A percentile compares a stretch with the other conserved stretches of the same genome.
phyloP scores from a whole-genome alignment of 2,329 filamentous ascomycete genomes.

The Shiraia bambusicola region DNA sequence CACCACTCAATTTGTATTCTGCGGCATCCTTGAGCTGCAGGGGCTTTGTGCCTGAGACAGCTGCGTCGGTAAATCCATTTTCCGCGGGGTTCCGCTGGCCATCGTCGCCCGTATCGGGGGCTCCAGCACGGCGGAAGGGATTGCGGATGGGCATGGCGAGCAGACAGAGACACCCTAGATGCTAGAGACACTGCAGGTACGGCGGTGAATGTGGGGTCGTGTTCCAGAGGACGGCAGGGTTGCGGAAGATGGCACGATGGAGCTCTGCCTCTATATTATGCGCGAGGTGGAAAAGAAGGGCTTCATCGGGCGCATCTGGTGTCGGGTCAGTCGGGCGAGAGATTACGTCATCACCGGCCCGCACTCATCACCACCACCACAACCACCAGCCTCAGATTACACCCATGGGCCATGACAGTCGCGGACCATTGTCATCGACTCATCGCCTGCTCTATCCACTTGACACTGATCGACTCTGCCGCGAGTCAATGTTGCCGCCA shows the following conservation, averaged over 20 bases:
- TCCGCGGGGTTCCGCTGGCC: constrained; percentile 35
- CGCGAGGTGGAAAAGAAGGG: constrained; percentile 9
- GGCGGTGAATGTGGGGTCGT: constrained; percentile 14
- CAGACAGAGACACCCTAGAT: constrained; percentile 7
- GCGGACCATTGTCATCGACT: too few species aligned
- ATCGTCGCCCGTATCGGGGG: constrained; percentile 36
- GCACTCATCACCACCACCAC: too few species aligned
- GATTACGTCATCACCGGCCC: constrained; percentile 11
- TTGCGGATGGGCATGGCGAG: constrained; percentile 46
- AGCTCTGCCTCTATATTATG: too few species aligned
- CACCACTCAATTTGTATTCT: constrained; percentile 58
- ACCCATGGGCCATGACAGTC: too few species aligned
- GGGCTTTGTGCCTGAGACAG: constrained; percentile 42
- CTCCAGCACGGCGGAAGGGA: constrained; percentile 43
- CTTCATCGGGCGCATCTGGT: constrained; percentile 3
- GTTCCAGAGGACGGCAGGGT: constrained; percentile 20
- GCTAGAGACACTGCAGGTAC: constrained; percentile 13
- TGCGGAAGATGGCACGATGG: constrained; percentile 1
- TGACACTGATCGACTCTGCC: neutral
- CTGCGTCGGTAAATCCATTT: constrained; percentile 35
- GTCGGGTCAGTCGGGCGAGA: constrained; percentile 17
- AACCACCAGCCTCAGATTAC: too few species aligned
- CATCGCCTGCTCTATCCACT: too few species aligned
- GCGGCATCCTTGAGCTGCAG: constrained; percentile 49
- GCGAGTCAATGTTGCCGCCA: constrained; percentile 3